phyloP scores from a whole-genome alignment of 2,329 filamentous ascomycete genomes.

The Sporothrix phasma region DNA sequence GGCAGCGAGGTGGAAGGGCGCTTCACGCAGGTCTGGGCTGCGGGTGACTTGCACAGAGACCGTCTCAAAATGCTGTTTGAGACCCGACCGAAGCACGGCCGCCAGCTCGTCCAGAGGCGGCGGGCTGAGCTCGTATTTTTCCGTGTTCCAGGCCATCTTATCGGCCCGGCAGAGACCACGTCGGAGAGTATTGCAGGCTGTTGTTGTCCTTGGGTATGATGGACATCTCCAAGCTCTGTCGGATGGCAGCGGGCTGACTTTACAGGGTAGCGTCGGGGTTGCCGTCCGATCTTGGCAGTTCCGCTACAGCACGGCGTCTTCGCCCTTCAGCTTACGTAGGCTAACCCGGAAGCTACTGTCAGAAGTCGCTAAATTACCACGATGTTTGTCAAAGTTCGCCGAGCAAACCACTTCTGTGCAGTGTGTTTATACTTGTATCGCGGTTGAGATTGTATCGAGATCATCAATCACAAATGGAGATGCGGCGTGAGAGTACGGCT shows the following conservation, averaged over 20 bases:
- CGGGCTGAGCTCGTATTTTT: neutral
- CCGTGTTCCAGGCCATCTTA: neutral
- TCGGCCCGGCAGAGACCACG: neutral
- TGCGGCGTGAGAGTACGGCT: too few relatives aligned
- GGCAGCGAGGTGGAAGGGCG: constrained; percentile 31
- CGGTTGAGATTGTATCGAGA: too few relatives aligned
- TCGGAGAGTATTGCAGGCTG: neutral
- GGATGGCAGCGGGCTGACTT: neutral
- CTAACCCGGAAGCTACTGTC: too few relatives aligned
- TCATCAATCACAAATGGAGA: too few relatives aligned
- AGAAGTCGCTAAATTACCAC: too few relatives aligned
- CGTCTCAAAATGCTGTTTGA: neutral
- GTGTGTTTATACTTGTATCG: too few relatives aligned
- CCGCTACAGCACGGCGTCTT: neutral
- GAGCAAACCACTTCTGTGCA: too few relatives aligned
- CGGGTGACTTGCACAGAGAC: neutral
- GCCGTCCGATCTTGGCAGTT: neutral
- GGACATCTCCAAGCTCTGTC: neutral
- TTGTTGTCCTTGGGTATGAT: too few relatives aligned
- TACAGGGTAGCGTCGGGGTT: neutral
- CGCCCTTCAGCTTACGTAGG: neutral
- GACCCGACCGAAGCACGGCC: neutral
- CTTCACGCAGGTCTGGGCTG: constrained; percentile 28
- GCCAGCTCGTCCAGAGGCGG: constrained; percentile 2
- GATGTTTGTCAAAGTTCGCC: neutral